Evolutionary conservation across 2,329 filamentous ascomycete genomes (phyloP), one percentile per base, ranked within the genome.

Genomic region (Alternaria brassicae): DNA sequence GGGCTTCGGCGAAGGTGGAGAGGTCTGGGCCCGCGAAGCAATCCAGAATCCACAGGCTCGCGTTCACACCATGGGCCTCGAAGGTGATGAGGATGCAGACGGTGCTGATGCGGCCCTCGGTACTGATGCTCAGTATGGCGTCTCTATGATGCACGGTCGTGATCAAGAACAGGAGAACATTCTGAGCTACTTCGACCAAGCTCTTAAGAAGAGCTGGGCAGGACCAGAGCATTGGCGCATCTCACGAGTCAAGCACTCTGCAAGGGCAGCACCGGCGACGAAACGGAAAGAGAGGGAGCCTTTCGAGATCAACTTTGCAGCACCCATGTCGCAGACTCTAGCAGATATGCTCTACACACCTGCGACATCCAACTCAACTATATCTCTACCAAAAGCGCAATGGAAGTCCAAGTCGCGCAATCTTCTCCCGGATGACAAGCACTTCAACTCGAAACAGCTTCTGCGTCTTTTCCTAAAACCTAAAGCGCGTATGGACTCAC

Each of bases 221-320:
- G 96, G 93, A 48, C 94, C 95, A n/a, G 95, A 98, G 77, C 95
- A 99, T 79, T 99, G 95, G 95, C 90, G 94, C 67, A 98, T 99
- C 74, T 87, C 91, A 63, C 92, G 93, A 73, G 95, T 99, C 78
- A 98, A 98, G 70, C 86, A 88, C 56, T 79, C 76, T 13, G 82
- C 77, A 70, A 93, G 93, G 77, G 82, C 86, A 13, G 81, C 80
- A 30, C 78, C 80, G 70, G 70, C 85, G 77, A 72, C 89, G 64
- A 87, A 89, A 70, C 87, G 93, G 63, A 98, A 97, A 78, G 95
- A 98, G 77, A 99, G 97, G 79, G 94, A 97, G 74, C 90, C 91
- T 0, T 99, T 99, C 73, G 91, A 95, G 73, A 96, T 99, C 62
- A 91, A 98, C 78, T 99, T 99, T 75, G 80, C 84, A 8, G 87